phyloP scores from a whole-genome alignment of 805 yeast species.

The Pichia paraexigua region DNA sequence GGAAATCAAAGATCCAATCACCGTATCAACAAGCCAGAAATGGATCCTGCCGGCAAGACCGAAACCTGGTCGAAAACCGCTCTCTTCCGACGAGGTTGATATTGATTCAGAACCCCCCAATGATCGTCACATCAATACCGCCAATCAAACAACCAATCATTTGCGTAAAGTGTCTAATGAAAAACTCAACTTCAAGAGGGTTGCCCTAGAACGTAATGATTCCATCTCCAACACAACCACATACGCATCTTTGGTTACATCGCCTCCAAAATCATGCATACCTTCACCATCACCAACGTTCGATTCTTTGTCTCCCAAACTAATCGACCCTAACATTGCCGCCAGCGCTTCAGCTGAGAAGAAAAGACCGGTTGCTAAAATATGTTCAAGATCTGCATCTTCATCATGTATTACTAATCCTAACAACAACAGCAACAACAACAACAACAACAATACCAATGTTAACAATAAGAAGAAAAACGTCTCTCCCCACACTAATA shows the following conservation, averaged over 20 bases:
- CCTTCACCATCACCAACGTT: slow-evolving; percentile 9
- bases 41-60: slow-evolving; percentile 55
- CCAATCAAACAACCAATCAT: slow-evolving; percentile 26
- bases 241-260: neutral
- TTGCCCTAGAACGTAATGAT: neutral
- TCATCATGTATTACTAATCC: neutral
- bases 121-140: too few species aligned
- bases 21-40: slow-evolving; percentile 16
- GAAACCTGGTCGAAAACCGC: slow-evolving; percentile 15
- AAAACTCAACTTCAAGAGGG: neutral
- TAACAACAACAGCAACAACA: neutral
- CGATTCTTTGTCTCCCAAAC: slow-evolving; percentile 6
- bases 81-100: slow-evolving; percentile 56
- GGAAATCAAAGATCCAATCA: slow-evolving; percentile 2
- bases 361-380: neutral
- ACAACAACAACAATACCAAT: neutral
- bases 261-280: neutral
- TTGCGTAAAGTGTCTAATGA: slow-evolving; percentile 6
- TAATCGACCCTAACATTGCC: neutral
- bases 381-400: neutral
- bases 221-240: neutral
- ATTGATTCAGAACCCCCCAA: slow-evolving; percentile 38
- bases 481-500: neutral
- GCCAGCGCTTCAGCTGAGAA: neutral
- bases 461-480: neutral